phyloP scores from a whole-genome alignment of 1,139 yeast genomes.

The Kodamaea plutei region DNA sequence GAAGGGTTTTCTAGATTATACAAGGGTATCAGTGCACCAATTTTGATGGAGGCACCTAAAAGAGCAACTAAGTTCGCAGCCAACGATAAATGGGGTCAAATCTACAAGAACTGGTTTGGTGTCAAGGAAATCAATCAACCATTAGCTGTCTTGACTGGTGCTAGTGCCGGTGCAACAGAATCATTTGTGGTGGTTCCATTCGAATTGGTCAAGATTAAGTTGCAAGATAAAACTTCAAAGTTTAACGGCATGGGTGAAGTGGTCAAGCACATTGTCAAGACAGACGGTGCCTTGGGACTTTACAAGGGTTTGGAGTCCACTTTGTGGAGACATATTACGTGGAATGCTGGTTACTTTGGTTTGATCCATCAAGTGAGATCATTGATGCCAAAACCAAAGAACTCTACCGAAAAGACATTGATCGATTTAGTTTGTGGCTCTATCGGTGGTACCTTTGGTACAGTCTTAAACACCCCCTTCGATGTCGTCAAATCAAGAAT shows the following conservation, averaged over 20 bases:
- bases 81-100: constrained; percentile 92
- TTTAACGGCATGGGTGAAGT: constrained; percentile 88
- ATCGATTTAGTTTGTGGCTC: constrained; percentile 91
- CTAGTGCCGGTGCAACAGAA: constrained; percentile 97
- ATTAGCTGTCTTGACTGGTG: constrained; percentile 88
- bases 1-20: constrained; percentile 86
- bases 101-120: constrained; percentile 73
- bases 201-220: constrained; percentile 80
- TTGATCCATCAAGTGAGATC: constrained; percentile 82
- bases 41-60: constrained; percentile 99
- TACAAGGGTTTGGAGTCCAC: constrained; percentile 97
- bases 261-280: constrained; percentile 61
- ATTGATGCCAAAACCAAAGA: constrained; percentile 73
- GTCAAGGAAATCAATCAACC: constrained; percentile 71
- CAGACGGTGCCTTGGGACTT: constrained; percentile 77
- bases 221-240: constrained; percentile 82
- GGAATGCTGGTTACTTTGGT: constrained; percentile 99
- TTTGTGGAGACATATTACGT: constrained; percentile 90
- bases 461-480: constrained; percentile 89
- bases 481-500: constrained; percentile 97
- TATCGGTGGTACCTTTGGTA: constrained; percentile 96
- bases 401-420: constrained; percentile 64
- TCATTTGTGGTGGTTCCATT: constrained; percentile 96
- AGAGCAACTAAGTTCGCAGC: constrained; percentile 98
- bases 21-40: constrained; percentile 93